These are phyloP conservation scores for Alternaria viburni DNA, from an alignment of 2,329 filamentous ascomycete genomes.

Conservation along the genomic window DNA sequence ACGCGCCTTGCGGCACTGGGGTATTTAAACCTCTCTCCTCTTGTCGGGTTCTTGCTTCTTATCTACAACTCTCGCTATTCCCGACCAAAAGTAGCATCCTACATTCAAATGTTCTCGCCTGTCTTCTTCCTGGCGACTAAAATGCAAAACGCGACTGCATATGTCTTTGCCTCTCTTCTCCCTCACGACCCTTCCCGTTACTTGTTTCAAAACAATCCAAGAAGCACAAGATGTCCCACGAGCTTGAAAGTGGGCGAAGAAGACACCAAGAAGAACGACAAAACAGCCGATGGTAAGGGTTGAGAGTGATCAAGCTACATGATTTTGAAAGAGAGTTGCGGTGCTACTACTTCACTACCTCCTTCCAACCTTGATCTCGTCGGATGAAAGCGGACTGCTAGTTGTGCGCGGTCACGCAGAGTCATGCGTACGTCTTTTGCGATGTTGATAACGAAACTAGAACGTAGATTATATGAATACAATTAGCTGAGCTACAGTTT, in stretches of 20 bases:
- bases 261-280: background rate
- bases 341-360: background rate
- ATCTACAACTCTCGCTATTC: too few species aligned
- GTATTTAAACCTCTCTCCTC: background rate
- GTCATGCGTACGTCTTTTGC: background rate
- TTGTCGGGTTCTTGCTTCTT: background rate
- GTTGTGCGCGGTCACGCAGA: background rate
- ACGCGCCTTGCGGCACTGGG: background rate
- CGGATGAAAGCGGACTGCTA: fast-evolving
- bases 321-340: background rate
- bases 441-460: background rate
- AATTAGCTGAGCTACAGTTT: background rate
- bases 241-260: background rate
- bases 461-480: background rate
- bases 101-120: background rate
- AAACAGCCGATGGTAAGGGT: background rate
- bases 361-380: background rate
- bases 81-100: too few species aligned
- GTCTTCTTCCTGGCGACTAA: background rate
- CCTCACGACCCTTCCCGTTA: background rate
- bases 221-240: background rate
- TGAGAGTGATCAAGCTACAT: background rate
- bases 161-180: background rate
- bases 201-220: background rate
- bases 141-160: background rate